phyloP scores from a whole-genome alignment of 2,329 filamentous ascomycete genomes.

The Pestalotiopsis fici region DNA sequence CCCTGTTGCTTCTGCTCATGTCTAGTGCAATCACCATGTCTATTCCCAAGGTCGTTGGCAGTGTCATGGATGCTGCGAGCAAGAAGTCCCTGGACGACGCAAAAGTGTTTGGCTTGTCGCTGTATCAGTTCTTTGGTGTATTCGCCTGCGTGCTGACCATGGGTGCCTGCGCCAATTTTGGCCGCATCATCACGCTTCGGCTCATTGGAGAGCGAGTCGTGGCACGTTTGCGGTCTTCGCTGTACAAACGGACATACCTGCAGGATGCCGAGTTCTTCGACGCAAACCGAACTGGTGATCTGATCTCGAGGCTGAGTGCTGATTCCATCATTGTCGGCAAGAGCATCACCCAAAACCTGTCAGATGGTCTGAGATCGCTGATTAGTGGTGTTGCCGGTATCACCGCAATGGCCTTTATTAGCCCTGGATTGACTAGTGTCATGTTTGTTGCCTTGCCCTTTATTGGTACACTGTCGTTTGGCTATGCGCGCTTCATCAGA shows the following conservation, averaged over 20 bases:
- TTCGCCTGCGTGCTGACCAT: slow-evolving; percentile 76
- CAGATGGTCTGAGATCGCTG: slow-evolving; percentile 87
- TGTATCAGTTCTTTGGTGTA: slow-evolving; percentile 85
- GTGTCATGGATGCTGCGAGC: slow-evolving; percentile 89
- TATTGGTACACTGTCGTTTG: slow-evolving; percentile 84
- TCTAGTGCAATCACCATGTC: slow-evolving; percentile 95
- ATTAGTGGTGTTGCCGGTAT: slow-evolving; percentile 92
- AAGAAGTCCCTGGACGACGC: slow-evolving; percentile 66
- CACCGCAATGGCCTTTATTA: slow-evolving; percentile 93
- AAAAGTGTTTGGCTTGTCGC: slow-evolving; percentile 78
- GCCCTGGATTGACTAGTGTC: slow-evolving; percentile 84
- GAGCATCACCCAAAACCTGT: slow-evolving; percentile 96
- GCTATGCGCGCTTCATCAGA: slow-evolving; percentile 87
- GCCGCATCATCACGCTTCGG: slow-evolving; percentile 86
- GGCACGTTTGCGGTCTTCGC: slow-evolving; percentile 80
- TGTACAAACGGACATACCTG: slow-evolving; percentile 91
- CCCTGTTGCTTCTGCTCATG: slow-evolving; percentile 82
- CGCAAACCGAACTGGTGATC: slow-evolving; percentile 91
- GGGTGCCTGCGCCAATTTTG: slow-evolving; percentile 90
- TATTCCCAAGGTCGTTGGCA: slow-evolving; percentile 94
- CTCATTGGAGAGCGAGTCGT: slow-evolving; percentile 96
- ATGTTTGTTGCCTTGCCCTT: slow-evolving; percentile 87
- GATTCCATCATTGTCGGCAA: slow-evolving; percentile 98
- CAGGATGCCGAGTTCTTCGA: slow-evolving; percentile 99
- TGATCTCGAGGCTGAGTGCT: slow-evolving; percentile 92